A percentile compares a stretch with the other conserved stretches of the same genome.
phyloP scores from a whole-genome alignment of 202 grass and related monocot species.

The Saccharum hybrid region DNA sequence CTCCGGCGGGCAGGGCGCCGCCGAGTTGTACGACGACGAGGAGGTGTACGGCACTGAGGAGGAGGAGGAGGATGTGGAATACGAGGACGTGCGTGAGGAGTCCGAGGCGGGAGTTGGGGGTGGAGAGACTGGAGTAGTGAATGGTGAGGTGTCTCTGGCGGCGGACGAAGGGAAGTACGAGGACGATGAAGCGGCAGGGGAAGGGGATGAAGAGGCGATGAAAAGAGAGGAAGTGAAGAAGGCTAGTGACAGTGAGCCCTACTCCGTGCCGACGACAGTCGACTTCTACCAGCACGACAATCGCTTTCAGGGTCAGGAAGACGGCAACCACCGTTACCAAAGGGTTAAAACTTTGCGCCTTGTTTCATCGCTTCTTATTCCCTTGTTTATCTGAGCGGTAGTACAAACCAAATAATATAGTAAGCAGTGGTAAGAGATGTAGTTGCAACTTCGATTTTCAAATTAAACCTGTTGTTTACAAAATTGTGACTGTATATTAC shows the following conservation, averaged over 20 bases:
- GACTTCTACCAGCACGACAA: too few species aligned
- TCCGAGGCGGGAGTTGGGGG: conserved; percentile 19
- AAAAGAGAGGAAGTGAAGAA: too few species aligned
- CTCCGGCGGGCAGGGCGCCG: conserved; percentile 56
- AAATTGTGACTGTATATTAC: neutral
- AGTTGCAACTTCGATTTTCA: neutral
- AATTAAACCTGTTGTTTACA: neutral
- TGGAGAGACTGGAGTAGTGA: conserved; percentile 24
- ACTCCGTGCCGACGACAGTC: too few species aligned
- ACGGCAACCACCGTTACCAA: conserved; percentile 26
- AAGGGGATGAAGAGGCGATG: too few species aligned
- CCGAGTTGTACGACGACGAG: conserved; percentile 54
- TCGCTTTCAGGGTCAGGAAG: too few species aligned
- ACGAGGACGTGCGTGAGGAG: conserved; percentile 35
- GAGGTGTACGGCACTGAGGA: conserved; percentile 45
- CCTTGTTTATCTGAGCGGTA: neutral
- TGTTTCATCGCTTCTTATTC: neutral
- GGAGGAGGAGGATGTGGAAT: conserved; percentile 41
- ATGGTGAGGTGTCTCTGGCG: neutral
- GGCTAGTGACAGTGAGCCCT: too few species aligned
- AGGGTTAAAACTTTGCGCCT: conserved; percentile 24
- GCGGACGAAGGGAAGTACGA: neutral
- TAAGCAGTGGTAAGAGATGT: neutral
- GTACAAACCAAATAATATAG: neutral
- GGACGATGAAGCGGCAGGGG: too few species aligned